Evolutionary conservation across 129 eudicot species (phyloP).

Genomic region (Ambrosia trifida): DNA sequence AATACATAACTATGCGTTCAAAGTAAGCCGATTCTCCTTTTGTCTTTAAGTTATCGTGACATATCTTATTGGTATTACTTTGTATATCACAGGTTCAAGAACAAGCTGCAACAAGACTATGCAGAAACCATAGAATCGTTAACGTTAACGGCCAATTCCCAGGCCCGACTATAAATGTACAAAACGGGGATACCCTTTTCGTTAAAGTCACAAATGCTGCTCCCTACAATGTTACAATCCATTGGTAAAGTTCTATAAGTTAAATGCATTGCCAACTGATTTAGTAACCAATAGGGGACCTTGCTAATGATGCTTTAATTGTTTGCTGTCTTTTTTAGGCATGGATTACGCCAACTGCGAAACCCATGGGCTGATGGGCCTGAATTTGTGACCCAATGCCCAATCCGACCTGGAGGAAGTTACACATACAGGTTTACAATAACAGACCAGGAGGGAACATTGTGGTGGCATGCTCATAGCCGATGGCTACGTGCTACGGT

Average conservation of each 20-base stretch:
- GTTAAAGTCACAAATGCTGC: constrained; percentile 63
- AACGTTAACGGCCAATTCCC: constrained; percentile 85
- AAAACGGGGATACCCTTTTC: constrained; percentile 61
- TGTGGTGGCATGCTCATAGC: constrained; percentile 98
- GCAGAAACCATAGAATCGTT: constrained; percentile 58
- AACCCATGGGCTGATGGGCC: constrained; percentile 96
- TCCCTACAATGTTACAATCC: constrained; percentile 64
- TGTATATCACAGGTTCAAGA: constrained; percentile 58
- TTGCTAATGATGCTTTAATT: background rate
- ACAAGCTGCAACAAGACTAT: constrained; percentile 63
- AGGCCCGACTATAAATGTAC: constrained; percentile 69
- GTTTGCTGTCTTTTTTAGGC: constrained; percentile 41
- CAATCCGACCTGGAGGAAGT: constrained; percentile 69
- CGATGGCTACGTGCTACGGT: constrained; percentile 91
- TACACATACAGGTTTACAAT: constrained; percentile 71
- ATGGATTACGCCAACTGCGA: constrained; percentile 76
- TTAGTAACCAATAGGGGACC: background rate
- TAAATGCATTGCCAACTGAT: background rate
- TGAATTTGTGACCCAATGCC: constrained; percentile 81
- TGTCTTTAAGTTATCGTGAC: background rate
- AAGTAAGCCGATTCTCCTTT: constrained; percentile 31
- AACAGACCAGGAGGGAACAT: constrained; percentile 69
- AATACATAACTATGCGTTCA: constrained; percentile 54
- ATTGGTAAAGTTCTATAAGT: constrained; percentile 40
- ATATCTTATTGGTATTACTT: background rate